Percentiles rank a stretch among this genome's conserved stretches.
phyloP scores from a whole-genome alignment of 371 early-diverging fungal genomes.

The Rhizopus sp. region DNA sequence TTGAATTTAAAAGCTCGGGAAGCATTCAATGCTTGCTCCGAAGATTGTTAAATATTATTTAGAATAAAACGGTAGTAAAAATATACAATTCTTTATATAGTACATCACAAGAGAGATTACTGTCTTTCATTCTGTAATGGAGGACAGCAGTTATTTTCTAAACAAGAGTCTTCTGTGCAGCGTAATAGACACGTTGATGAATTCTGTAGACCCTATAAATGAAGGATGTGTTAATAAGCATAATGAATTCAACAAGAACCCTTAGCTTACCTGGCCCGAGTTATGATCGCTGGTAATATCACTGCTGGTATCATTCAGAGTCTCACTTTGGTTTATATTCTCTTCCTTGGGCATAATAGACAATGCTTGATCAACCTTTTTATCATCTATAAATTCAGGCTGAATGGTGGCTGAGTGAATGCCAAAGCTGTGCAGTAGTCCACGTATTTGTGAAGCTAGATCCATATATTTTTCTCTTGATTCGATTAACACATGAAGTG shows the following conservation, averaged over 20 bases:
- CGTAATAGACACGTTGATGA: constrained; percentile 29
- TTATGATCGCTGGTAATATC: background rate
- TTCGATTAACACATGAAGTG: constrained; percentile 78
- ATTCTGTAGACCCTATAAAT: constrained; percentile 12
- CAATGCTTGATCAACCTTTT: constrained; percentile 1
- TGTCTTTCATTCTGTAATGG: constrained; percentile 8
- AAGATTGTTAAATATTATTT: too few species aligned
- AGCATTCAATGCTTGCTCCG: too few species aligned
- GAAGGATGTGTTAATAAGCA: background rate
- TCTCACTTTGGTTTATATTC: background rate
- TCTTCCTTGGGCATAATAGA: background rate
- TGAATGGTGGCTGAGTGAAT: constrained; percentile 90
- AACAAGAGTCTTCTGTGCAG: constrained; percentile 27
- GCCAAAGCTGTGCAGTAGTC: constrained; percentile 74
- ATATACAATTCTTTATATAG: too few species aligned
- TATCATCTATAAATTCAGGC: constrained; percentile 75
- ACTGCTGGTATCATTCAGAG: too few species aligned
- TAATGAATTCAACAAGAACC: background rate
- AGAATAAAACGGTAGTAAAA: too few species aligned
- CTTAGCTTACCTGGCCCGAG: background rate
- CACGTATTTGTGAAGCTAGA: constrained; percentile 70
- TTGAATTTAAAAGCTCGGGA: too few species aligned
- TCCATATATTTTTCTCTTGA: constrained; percentile 60
- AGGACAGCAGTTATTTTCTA: constrained; percentile 29
- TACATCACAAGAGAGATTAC: background rate